phyloP scores from a whole-genome alignment of 768 basidiomycete species.

The Lyophyllum semitale region DNA sequence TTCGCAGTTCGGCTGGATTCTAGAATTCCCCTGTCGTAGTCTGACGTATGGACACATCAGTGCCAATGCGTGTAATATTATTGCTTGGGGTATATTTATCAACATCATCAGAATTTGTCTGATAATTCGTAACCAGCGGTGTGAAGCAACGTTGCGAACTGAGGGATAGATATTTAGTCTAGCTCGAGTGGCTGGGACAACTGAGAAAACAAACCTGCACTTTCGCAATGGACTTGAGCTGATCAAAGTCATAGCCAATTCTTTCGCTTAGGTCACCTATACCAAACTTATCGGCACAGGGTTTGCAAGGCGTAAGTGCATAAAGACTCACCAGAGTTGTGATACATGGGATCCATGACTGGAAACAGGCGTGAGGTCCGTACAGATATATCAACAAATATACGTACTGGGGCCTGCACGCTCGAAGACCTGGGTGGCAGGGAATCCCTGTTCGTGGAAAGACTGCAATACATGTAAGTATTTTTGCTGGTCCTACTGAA shows the following conservation, averaged over 20 bases:
- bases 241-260: constrained; percentile 80
- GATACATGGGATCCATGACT: constrained; percentile 91
- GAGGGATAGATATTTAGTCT: background rate
- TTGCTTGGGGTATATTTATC: background rate
- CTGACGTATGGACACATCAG: background rate
- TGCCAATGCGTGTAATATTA: background rate
- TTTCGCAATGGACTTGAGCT: constrained; percentile 82
- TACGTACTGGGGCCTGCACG: constrained; percentile 73
- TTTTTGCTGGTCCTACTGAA: background rate
- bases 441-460: constrained; percentile 81
- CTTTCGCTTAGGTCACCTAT: constrained; percentile 79
- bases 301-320: background rate
- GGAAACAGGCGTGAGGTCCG: constrained; percentile 5
- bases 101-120: constrained; percentile 1
- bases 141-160: constrained; percentile 75
- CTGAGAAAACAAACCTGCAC: constrained; percentile 60
- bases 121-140: constrained; percentile 59
- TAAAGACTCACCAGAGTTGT: constrained; percentile 65
- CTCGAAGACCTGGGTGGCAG: constrained; percentile 87
- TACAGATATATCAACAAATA: background rate
- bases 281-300: constrained; percentile 1
- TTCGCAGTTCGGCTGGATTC: constrained; percentile 32
- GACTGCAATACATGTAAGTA: constrained; percentile 43
- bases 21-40: constrained; percentile 2
- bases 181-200: background rate